These are phyloP conservation scores for Populus davidiana DNA, from an alignment of 345 rosid species.

Conservation along the genomic window DNA sequence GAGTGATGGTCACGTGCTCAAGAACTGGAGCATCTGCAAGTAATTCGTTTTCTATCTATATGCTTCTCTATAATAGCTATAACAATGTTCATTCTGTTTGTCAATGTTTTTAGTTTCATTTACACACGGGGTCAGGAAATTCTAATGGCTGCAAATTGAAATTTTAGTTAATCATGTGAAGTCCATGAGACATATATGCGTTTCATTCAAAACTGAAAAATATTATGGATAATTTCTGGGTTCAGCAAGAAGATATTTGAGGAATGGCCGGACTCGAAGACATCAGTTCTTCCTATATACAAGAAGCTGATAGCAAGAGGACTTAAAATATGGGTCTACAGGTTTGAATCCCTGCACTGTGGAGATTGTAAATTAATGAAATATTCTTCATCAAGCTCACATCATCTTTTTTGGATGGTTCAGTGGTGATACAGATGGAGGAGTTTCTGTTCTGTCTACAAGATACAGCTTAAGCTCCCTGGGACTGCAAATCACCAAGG, in stretches of 20 bases:
- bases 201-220: neutral
- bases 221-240: neutral
- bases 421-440: constrained; percentile 98
- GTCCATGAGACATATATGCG: neutral
- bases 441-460: constrained; percentile 90
- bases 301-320: constrained; percentile 74
- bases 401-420: constrained; percentile 5
- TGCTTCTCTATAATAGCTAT: neutral
- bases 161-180: neutral
- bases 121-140: neutral
- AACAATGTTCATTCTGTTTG: neutral
- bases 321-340: constrained; percentile 83
- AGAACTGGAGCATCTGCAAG: constrained; percentile 96
- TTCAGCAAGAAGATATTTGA: constrained; percentile 51
- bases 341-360: constrained; percentile 35
- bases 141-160: neutral
- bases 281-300: constrained; percentile 79
- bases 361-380: neutral
- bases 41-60: constrained; percentile 22
- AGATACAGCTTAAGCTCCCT: constrained; percentile 64
- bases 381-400: neutral
- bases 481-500: constrained; percentile 53
- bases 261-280: constrained; percentile 50
- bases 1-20: constrained; percentile 52
- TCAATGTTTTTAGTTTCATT: neutral